Evolutionary conservation across 352 stramenopile genomes (phyloP).

Genomic region (Globisporangium cystogenes): DNA sequence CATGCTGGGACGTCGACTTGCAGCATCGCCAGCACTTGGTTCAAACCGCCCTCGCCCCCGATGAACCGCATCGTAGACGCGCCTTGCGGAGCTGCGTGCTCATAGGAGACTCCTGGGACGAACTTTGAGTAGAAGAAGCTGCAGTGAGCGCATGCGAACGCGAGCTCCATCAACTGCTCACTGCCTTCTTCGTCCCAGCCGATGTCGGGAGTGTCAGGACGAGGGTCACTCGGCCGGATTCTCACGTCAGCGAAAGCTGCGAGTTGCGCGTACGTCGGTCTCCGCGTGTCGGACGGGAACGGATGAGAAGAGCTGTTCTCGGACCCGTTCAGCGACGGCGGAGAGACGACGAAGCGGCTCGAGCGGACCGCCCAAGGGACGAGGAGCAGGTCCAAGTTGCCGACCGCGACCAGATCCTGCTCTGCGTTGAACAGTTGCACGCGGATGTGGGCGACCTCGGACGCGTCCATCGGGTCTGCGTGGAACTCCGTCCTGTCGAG

Average conservation of each 20-base stretch:
- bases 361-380: not conserved
- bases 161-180: constrained; percentile 13
- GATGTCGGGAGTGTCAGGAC: not conserved
- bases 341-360: constrained; percentile 8
- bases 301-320: not conserved
- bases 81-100: constrained; percentile 21
- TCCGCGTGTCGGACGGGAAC: not conserved
- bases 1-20: constrained; percentile 3
- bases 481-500: constrained; percentile 10
- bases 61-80: constrained; percentile 19
- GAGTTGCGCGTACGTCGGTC: not conserved
- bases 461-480: not conserved
- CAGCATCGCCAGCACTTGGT: constrained; percentile 18
- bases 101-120: constrained; percentile 37
- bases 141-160: constrained; percentile 21
- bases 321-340: not conserved
- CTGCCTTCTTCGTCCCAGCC: not conserved
- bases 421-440: constrained; percentile 12
- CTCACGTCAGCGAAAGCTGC: not conserved
- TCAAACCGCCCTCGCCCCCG: constrained; percentile 11
- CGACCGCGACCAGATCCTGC: constrained; percentile 5
- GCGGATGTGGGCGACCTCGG: not conserved
- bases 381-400: not conserved
- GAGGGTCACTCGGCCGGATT: not conserved
- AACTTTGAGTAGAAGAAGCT: constrained; percentile 20